Percentiles rank a stretch among this genome's conserved stretches.
These are phyloP conservation scores for Backusella westeae DNA, from an alignment of 192 early-diverging fungal species.

Conservation along the genomic window DNA sequence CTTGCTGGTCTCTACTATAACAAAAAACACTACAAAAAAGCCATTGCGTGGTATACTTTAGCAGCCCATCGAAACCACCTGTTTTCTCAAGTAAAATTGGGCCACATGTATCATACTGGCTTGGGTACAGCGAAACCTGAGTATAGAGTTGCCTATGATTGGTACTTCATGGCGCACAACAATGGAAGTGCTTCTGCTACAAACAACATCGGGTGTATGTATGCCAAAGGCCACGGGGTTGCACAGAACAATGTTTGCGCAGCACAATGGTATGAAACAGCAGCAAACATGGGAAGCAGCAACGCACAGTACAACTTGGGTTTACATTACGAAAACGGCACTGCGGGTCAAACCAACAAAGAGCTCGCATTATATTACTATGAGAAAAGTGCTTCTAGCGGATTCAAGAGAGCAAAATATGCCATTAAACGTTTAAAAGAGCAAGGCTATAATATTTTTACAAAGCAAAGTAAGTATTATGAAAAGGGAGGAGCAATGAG, in stretches of 20 bases:
- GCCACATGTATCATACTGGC: not conserved
- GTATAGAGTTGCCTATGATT: not conserved
- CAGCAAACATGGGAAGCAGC: not conserved
- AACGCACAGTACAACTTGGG: not conserved
- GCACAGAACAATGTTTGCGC: not conserved
- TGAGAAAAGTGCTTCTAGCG: not conserved
- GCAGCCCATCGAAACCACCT: not conserved
- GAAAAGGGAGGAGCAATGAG: not conserved
- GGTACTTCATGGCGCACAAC: not conserved
- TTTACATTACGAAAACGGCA: not conserved
- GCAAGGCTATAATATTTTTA: not conserved
- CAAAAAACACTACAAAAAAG: not conserved
- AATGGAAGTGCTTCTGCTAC: not conserved
- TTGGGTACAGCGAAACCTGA: too few relatives aligned
- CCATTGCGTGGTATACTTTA: not conserved
- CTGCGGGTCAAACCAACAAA: not conserved
- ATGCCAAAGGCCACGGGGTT: not conserved
- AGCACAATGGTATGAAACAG: not conserved
- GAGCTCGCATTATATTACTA: not conserved
- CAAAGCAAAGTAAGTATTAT: not conserved
- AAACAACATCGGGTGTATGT: not conserved
- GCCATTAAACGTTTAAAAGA: not conserved
- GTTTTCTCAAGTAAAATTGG: not conserved
- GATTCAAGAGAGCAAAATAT: not conserved
- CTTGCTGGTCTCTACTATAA: not conserved